phyloP scores from a whole-genome alignment of 2,329 filamentous ascomycete species.

The Botryosphaeria agaves region DNA sequence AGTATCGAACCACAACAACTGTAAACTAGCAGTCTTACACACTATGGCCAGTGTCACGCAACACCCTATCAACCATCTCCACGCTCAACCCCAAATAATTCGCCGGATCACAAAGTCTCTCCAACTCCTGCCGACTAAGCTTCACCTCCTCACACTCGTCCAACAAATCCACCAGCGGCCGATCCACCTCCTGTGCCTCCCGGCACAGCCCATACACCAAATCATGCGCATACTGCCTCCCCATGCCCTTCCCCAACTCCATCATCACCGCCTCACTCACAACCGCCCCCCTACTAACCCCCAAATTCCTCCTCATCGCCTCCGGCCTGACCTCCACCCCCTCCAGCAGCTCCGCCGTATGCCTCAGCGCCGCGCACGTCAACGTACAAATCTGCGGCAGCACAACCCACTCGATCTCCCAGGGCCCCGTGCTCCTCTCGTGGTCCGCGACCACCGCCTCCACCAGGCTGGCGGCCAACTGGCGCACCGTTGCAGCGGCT shows the following conservation, averaged over 20 bases:
- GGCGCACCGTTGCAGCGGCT: constrained; percentile 10
- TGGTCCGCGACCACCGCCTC: constrained; percentile 15
- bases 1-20: too few relatives aligned
- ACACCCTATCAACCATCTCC: constrained; percentile 11
- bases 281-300: constrained; percentile 15
- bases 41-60: too few relatives aligned
- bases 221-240: constrained; percentile 17
- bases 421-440: constrained; percentile 13
- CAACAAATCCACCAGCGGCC: constrained; percentile 8
- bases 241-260: constrained; percentile 15
- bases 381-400: constrained; percentile 13
- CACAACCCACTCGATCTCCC: constrained; percentile 16
- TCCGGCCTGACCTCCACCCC: constrained; percentile 12
- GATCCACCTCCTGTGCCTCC: constrained; percentile 6
- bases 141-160: constrained; percentile 6
- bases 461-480: constrained; percentile 9
- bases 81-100: constrained; percentile 12
- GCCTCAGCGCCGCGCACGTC: constrained; percentile 9
- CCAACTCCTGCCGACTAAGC: constrained; percentile 5
- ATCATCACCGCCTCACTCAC: constrained; percentile 24
- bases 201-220: constrained; percentile 18
- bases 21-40: too few relatives aligned
- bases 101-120: constrained; percentile 9
- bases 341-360: constrained; percentile 10
- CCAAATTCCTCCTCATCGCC: constrained; percentile 11